Percentiles rank a stretch among this genome's conserved stretches.
Conservation (phyloP, 2,329 filamentous ascomycete species). For the Aspergillus tamarii region DNA sequence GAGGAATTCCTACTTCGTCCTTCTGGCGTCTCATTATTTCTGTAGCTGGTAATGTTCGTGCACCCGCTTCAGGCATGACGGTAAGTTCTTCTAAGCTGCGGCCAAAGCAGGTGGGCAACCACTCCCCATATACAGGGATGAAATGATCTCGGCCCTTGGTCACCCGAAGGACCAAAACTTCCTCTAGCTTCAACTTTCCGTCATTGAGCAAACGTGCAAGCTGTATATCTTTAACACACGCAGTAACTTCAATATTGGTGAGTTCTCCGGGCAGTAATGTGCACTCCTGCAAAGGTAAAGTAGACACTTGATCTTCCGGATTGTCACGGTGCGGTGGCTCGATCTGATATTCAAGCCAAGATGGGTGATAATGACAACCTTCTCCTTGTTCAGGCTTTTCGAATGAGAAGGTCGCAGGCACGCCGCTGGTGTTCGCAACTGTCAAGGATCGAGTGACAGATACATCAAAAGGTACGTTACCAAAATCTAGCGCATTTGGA, state of each 20-base stretch:
- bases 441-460: slow-evolving; percentile 71
- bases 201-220: slow-evolving; percentile 74
- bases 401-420: slow-evolving; percentile 78
- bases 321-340: slow-evolving; percentile 52
- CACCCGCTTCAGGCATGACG: slow-evolving; percentile 75
- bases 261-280: slow-evolving; percentile 85
- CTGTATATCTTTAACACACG: slow-evolving; percentile 65
- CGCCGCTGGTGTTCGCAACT: slow-evolving; percentile 88
- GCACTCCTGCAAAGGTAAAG: slow-evolving; percentile 52
- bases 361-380: slow-evolving; percentile 47
- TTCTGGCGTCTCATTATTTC: slow-evolving; percentile 37
- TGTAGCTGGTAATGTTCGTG: slow-evolving; percentile 64
- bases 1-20: slow-evolving; percentile 52
- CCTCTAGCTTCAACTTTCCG: slow-evolving; percentile 68
- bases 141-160: slow-evolving; percentile 88
- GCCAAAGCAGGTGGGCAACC: slow-evolving; percentile 81
- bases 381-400: slow-evolving; percentile 64
- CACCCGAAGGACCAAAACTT: slow-evolving; percentile 85
- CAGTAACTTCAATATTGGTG: slow-evolving; percentile 68
- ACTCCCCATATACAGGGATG: slow-evolving; percentile 75
- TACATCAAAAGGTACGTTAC: slow-evolving; percentile 70
- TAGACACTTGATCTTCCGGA: slow-evolving; percentile 30
- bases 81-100: slow-evolving; percentile 88
- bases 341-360: slow-evolving; percentile 74
- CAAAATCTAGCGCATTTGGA: slow-evolving; percentile 73